Base-by-base conservation (phyloP, 192 early-diverging fungal genomes). In the Chytriomyces sp. region DNA sequence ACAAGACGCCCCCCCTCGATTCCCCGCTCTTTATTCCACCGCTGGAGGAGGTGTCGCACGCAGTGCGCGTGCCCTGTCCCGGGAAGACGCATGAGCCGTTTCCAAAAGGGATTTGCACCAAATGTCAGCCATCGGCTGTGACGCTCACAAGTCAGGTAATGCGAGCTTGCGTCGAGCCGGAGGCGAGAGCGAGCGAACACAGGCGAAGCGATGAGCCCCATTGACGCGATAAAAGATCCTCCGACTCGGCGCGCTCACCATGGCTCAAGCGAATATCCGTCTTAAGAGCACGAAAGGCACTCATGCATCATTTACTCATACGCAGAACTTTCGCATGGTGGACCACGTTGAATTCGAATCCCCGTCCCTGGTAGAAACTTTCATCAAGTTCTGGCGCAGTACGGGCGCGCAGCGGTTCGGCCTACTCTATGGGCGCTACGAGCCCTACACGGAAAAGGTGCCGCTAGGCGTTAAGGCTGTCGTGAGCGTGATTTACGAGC, bases 341-440 rank as follows among this genome's bases (percentile, higher is more conserved):
- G 97, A 99, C 65, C 95, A 99, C 76, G 90, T 99, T 19, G 94
- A 97, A 82, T 98, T 99, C 80, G 92, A 95, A 19, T 85, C 81
- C 2, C 77, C 89, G 1, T 76, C 77, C 31, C 76, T 98, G 10
- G 88, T 99, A n/a, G 91, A 98, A 52, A 77, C 83, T 28, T 91
- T 98, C 75, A 82, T 98, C 65, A 74, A 87, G 34, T 96, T 86
- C 71, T 99, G 96, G 97, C 84, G 94, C 26, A 52, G 77, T 7
- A 91, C 94, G 38, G 93, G 94, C 10, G 82, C 78, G 61, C 97
- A 99, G 80, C 89, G 97, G 17, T 91, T 96, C 70, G 97, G 94
- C n/a, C 94, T 92, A 64, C 76, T 99, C 58, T 98, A 94, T 78
- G 97, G 97, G 5, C 87, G 89, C 40, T 98, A 94, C 78, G 92